Conservation (phyloP, 2,329 filamentous ascomycete genomes). For the Daldinia eschscholtzii region DNA sequence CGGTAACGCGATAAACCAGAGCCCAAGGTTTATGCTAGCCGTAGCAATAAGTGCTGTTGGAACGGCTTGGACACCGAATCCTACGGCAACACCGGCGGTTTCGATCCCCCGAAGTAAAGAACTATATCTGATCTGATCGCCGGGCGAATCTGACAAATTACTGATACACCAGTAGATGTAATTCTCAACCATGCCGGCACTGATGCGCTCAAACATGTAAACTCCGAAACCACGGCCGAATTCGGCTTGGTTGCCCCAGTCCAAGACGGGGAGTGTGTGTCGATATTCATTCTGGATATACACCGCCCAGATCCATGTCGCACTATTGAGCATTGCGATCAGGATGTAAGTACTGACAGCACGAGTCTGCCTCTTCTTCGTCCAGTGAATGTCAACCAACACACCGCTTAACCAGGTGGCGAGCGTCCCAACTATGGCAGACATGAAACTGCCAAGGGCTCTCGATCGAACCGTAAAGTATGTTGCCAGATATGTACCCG, state of each 20-base stretch:
- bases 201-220: constrained; percentile 58
- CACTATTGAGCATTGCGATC: constrained; percentile 58
- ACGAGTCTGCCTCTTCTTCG: constrained; percentile 55
- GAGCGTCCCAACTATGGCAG: constrained; percentile 56
- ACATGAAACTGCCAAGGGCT: constrained; percentile 54
- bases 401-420: constrained; percentile 55
- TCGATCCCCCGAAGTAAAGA: constrained; percentile 59
- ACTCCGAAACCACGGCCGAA: constrained; percentile 60
- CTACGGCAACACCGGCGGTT: constrained; percentile 57
- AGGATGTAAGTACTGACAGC: constrained; percentile 57
- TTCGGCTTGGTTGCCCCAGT: constrained; percentile 57
- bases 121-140: constrained; percentile 60
- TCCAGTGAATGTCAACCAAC: constrained; percentile 56
- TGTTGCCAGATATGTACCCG: constrained; percentile 57
- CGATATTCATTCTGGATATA: constrained; percentile 62
- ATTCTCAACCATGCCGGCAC: constrained; percentile 57
- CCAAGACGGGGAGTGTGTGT: constrained; percentile 57
- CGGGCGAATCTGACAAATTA: constrained; percentile 59
- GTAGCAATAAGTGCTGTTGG: constrained; percentile 59
- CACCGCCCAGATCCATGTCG: constrained; percentile 62
- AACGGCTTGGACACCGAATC: constrained; percentile 60
- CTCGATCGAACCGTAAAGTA: constrained; percentile 59
- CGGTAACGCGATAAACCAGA: constrained; percentile 58
- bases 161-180: constrained; percentile 63
- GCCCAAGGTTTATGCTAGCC: constrained; percentile 58